These are phyloP conservation scores for Colletotrichum sansevieriae DNA, from an alignment of 2,329 filamentous ascomycete genomes.

Conservation along the genomic window DNA sequence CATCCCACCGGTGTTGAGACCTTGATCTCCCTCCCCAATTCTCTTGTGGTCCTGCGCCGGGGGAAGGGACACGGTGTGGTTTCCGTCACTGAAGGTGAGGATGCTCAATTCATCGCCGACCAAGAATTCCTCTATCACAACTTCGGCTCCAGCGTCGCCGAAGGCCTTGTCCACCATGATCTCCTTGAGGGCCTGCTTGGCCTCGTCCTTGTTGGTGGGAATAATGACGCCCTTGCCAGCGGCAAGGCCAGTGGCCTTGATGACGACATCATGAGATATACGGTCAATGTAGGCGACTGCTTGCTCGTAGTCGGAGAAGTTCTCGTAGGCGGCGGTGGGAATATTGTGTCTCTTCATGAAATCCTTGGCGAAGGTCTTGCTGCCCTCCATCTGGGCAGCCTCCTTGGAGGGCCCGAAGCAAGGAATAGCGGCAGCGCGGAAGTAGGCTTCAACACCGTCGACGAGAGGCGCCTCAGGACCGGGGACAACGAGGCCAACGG, in stretches of 20 bases:
- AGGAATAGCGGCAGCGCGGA: slow-evolving; percentile 69
- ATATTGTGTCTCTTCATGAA: slow-evolving; percentile 82
- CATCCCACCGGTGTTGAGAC: slow-evolving; percentile 82
- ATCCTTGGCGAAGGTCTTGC: slow-evolving; percentile 83
- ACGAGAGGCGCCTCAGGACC: slow-evolving; percentile 82
- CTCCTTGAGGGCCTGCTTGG: slow-evolving; percentile 70
- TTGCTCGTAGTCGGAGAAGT: slow-evolving; percentile 72
- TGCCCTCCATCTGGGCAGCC: slow-evolving; percentile 81
- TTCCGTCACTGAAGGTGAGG: slow-evolving; percentile 76
- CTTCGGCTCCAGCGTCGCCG: slow-evolving; percentile 74
- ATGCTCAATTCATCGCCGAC: slow-evolving; percentile 79
- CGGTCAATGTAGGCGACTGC: slow-evolving; percentile 73
- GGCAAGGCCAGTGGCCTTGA: slow-evolving; percentile 81
- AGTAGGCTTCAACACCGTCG: slow-evolving; percentile 79
- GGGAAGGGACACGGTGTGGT: slow-evolving; percentile 73
- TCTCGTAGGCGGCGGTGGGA: slow-evolving; percentile 79
- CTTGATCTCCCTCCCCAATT: slow-evolving; percentile 75
- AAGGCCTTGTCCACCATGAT: slow-evolving; percentile 79
- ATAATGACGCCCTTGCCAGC: slow-evolving; percentile 75
- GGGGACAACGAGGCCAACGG: slow-evolving; percentile 77
- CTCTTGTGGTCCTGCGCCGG: slow-evolving; percentile 82
- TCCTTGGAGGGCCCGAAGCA: slow-evolving; percentile 78
- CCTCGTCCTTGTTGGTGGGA: slow-evolving; percentile 65
- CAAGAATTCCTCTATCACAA: slow-evolving; percentile 80
- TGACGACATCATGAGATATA: slow-evolving; percentile 72